These are phyloP conservation scores for Trichophyton equinum DNA, from an alignment of 2,329 filamentous ascomycete genomes.

Conservation along the genomic window DNA sequence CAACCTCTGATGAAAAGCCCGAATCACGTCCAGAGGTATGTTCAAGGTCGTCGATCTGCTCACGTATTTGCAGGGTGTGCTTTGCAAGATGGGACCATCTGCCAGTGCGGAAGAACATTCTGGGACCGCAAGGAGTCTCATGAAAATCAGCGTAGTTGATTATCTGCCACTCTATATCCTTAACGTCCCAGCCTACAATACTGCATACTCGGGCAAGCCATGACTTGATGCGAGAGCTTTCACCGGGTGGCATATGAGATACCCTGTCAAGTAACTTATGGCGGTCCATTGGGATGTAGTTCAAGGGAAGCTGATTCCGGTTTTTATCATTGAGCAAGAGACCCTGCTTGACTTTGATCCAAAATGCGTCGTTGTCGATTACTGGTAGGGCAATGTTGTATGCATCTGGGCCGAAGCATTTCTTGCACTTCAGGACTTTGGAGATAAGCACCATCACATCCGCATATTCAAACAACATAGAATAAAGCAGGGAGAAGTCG, in stretches of 20 bases:
- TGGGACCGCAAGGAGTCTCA: slow-evolving; percentile 8
- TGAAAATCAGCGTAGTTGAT: slow-evolving; percentile 4
- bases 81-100: slow-evolving; percentile 4
- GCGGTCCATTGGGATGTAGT: not conserved
- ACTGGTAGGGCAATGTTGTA: not conserved
- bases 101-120: slow-evolving; percentile 3
- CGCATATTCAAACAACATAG: slow-evolving; percentile 5
- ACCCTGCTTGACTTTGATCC: not conserved
- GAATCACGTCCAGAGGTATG: not conserved
- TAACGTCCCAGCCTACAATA: not conserved
- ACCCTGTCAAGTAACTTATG: not conserved
- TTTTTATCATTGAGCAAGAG: not conserved
- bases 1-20: not conserved
- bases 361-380: not conserved
- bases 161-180: slow-evolving; percentile 9
- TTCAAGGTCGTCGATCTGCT: not conserved
- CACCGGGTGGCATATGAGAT: not conserved
- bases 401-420: slow-evolving; percentile 2
- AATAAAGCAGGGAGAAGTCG: not conserved
- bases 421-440: slow-evolving; percentile 5
- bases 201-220: not conserved
- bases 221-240: not conserved
- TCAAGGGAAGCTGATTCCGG: not conserved
- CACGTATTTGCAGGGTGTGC: not conserved
- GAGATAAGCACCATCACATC: slow-evolving; percentile 8